Evolutionary conservation across 2,329 filamentous ascomycete genomes (phyloP), one percentile per base, ranked within the genome.

Genomic region (Nannizzia gypsea): DNA sequence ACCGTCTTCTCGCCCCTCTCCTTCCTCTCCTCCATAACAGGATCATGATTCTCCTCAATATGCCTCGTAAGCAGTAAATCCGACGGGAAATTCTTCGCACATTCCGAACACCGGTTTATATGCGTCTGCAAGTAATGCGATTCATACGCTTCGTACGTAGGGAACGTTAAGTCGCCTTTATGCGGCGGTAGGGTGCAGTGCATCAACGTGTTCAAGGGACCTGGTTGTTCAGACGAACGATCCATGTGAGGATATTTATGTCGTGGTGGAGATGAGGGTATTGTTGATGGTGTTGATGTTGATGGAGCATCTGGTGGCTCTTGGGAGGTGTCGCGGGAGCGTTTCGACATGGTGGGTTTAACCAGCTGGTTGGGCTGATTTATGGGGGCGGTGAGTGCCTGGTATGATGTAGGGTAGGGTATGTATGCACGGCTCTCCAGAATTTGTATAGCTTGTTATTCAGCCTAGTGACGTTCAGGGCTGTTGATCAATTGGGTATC

Each of bases 11-110:
- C 90, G 48, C 91, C 93, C 66, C 84, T 83, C 58, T 90, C 90
- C 66, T 85, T 83, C 68, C 80, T 83, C 9, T 89, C 81, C 56
- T 83, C 84, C 42, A 83, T 79, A 62, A 97, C 80, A 6, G 90
- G 83, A 73, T 99, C 90, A 73, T 97, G 93, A 65, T 86, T 89
- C 73, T 97, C 93, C 66, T 91, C 85, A 64, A 96, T 91, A 70
- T 99, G 93, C 52, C 97, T 74, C 60, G 81, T 79, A 57, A 99
- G 79, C 59, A 93, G 84, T 70, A 91, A 86, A 38, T 85, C 81
- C 0, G 89, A 90, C 1, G 93, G 93, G 63, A 97, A 90, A 71
- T 96, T 97, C 71, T 83, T 90, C 59, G 81, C 79, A 71, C 93
- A 99, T 68, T 90, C 87, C 8, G 85, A 77, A 70, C 93, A 99